Evolutionary conservation across 768 basidiomycete species (phyloP), one percentile per base, ranked within the genome.

Genomic region (Termitomyces sp.): DNA sequence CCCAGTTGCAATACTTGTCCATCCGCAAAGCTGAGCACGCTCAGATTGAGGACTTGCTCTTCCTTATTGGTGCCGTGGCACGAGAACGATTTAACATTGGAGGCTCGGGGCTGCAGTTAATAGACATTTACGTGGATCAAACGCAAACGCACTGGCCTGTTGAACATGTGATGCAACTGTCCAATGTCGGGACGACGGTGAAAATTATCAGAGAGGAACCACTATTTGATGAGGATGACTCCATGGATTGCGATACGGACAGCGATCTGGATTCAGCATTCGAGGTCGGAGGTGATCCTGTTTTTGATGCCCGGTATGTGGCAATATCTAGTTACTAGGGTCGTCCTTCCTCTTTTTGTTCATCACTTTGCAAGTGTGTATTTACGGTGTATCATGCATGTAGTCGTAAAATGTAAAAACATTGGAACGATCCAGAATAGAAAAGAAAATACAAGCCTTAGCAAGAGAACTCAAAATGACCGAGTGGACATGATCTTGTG

Each of bases 41-140:
- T 6, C 63, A 67, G 16, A 54, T 59, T 8, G 63, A 67, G 35
- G 74, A 76, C 35, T 61, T 74, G 32, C 61, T 73, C 40, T 67
- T 69, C 48, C 65, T 74, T 54, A 63, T 74, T 12, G 70, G 66
- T 16, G 61, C 62, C 9, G 64, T 76, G 39, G 64, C 70, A 33
- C 44, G 61, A 13, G 70, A 69, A 36, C 64, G 76, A 33, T 66
- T 71, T 49, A 59, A 57, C 18, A 60, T 62, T 24, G 73, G 71
- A 2, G 70, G 66, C 0, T 63, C 66, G 49, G 57, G 57, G 16
- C 63, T 77, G 32, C 59, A 64, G 39, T 68, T 71, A 56, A 65
- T 76, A 12, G 72, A 76, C 40, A 69, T 78, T 39, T 71, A 75
- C 63, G 71, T 79, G 50, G 72, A 73, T 44, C 40, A 60, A 9